Evolutionary conservation across 805 yeast species (phyloP).

Genomic region (Yamadazyma sp.): DNA sequence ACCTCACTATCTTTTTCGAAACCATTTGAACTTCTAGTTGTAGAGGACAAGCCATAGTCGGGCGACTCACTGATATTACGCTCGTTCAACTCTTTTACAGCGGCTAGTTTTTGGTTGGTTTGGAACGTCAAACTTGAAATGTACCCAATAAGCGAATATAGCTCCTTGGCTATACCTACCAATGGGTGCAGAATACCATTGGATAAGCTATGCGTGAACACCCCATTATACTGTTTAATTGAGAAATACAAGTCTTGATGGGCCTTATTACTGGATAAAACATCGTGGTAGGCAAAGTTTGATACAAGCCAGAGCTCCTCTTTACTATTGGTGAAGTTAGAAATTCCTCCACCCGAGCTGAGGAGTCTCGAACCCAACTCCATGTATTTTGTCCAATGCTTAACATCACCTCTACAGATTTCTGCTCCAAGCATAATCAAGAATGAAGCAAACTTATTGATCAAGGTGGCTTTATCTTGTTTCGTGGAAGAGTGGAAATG

Average conservation of each 20-base stretch:
- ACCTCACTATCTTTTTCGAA: constrained; percentile 14
- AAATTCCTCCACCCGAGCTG: constrained; percentile 61
- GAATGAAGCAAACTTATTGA: constrained; percentile 59
- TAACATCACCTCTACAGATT: constrained; percentile 79
- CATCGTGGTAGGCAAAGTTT: constrained; percentile 79
- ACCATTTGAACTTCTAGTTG: not conserved
- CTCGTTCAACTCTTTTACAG: constrained; percentile 12
- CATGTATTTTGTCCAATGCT: constrained; percentile 68
- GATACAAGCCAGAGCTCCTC: constrained; percentile 72
- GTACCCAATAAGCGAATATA: constrained; percentile 67
- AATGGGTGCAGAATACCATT: constrained; percentile 60
- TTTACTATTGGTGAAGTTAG: constrained; percentile 49
- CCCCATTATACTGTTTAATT: constrained; percentile 54
- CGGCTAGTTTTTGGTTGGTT: constrained; percentile 34
- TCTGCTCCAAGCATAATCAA: constrained; percentile 76
- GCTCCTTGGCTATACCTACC: constrained; percentile 68
- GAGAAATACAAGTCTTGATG: constrained; percentile 68
- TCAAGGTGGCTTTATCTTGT: constrained; percentile 31
- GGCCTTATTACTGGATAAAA: constrained; percentile 59
- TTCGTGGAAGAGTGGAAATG: constrained; percentile 25
- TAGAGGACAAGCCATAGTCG: not conserved
- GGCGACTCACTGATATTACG: constrained; percentile 17
- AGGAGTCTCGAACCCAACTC: constrained; percentile 66
- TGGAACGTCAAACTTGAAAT: constrained; percentile 60
- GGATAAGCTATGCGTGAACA: constrained; percentile 40